A percentile compares a stretch with the other conserved stretches of the same genome.
phyloP scores from a whole-genome alignment of 1,284 basidiomycete species.

The Ganoderma lucidum region DNA sequence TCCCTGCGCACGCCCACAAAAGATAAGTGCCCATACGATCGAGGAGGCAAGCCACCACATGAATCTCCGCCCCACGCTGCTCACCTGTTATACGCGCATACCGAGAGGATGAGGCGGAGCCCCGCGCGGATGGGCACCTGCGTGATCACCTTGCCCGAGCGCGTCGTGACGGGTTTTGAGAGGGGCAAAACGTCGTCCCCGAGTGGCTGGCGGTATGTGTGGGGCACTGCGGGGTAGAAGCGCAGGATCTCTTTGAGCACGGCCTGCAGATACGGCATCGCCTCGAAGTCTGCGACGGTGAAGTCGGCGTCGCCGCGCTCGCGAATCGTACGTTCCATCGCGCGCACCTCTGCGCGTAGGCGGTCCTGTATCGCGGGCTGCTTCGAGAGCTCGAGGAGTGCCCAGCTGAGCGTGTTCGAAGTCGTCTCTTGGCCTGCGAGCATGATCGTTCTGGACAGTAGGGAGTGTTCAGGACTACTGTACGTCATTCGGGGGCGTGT shows the following conservation, averaged over 20 bases:
- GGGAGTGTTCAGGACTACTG: neutral
- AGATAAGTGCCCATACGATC: neutral
- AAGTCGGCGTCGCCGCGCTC: conserved; percentile 51
- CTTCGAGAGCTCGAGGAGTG: conserved; percentile 51
- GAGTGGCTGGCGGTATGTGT: conserved; percentile 37
- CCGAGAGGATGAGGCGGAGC: conserved; percentile 43
- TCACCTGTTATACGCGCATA: conserved; percentile 49
- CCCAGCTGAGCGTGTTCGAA: conserved; percentile 51
- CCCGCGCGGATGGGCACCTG: conserved; percentile 46
- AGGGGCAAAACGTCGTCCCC: conserved; percentile 45
- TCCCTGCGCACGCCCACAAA: conserved; percentile 24
- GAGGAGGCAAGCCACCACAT: neutral
- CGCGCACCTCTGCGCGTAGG: conserved; percentile 51
- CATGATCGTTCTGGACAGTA: conserved; percentile 46
- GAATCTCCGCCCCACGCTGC: neutral
- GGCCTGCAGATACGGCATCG: conserved; percentile 60
- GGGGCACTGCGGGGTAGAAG: conserved; percentile 39
- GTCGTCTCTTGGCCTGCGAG: conserved; percentile 63
- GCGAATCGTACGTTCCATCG: conserved; percentile 45
- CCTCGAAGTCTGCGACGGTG: conserved; percentile 57
- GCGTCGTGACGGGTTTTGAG: conserved; percentile 37
- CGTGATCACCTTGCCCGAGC: conserved; percentile 41
- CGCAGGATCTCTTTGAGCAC: conserved; percentile 54
- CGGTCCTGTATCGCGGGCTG: conserved; percentile 47
- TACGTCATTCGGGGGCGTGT: neutral